phyloP scores from a whole-genome alignment of 306 rosid species.

The Prosopis cineraria region DNA sequence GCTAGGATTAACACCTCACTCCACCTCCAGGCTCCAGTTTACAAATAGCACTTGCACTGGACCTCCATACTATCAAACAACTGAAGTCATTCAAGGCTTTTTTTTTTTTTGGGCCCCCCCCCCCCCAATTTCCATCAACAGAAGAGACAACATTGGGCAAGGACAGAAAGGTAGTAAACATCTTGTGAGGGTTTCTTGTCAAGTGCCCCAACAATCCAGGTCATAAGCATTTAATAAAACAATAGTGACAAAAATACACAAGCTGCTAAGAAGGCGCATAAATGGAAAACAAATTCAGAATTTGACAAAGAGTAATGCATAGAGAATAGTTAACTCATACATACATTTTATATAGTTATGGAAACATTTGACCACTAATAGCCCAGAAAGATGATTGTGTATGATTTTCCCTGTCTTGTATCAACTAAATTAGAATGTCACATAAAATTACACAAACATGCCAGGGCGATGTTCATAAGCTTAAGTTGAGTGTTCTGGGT shows the following conservation, averaged over 20 bases:
- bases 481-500: slow-evolving; percentile 17
- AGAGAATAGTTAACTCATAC: slow-evolving; percentile 2
- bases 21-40: slow-evolving; percentile 5
- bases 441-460: slow-evolving; percentile 23
- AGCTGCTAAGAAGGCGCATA: slow-evolving; percentile 10
- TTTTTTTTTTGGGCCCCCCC: not conserved
- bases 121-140: not conserved
- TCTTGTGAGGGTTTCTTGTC: not conserved
- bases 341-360: not conserved
- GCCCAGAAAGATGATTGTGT: not conserved
- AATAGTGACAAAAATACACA: slow-evolving; percentile 2
- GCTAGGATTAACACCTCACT: not conserved
- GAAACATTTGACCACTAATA: slow-evolving; percentile 18
- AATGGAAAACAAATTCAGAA: slow-evolving; percentile 5
- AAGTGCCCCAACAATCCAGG: slow-evolving; percentile 18
- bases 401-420: not conserved
- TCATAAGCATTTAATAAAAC: not conserved
- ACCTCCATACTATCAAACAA: not conserved
- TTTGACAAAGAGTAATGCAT: slow-evolving; percentile 3
- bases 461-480: slow-evolving; percentile 17
- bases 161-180: not conserved
- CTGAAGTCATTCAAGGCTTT: not conserved
- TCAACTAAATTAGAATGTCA: not conserved
- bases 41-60: slow-evolving; percentile 7
- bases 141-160: not conserved